Conservation (phyloP, 2,329 filamentous ascomycete species). For the Fonsecaea erecta region DNA sequence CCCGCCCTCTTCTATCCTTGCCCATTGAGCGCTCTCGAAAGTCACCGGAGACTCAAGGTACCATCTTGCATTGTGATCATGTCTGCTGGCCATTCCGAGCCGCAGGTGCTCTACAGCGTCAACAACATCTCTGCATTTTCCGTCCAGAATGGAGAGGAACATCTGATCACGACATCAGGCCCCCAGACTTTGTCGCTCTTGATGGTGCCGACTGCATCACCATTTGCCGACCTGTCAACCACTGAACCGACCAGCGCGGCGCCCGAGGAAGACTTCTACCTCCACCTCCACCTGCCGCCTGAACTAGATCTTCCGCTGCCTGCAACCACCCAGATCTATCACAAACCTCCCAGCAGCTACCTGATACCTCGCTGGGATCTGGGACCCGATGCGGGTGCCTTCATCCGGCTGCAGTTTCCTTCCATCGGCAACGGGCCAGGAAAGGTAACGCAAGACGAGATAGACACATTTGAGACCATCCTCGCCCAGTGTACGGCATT, state of each 20-base stretch:
- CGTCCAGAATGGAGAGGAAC: conserved; percentile 83
- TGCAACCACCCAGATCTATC: conserved; percentile 95
- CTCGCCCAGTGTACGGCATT: conserved; percentile 97
- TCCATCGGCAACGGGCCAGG: conserved; percentile 66
- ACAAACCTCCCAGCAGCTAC: conserved; percentile 90
- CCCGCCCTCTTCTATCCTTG: background rate
- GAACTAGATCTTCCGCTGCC: conserved; percentile 93
- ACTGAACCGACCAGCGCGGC: conserved; percentile 61
- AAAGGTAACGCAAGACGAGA: conserved; percentile 80
- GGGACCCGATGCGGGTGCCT: conserved; percentile 83
- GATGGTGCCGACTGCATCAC: conserved; percentile 91
- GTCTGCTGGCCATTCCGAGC: conserved; percentile 57
- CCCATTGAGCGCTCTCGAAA: background rate
- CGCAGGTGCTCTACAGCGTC: conserved; percentile 62
- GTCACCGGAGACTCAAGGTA: background rate
- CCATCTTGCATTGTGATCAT: conserved; percentile 34
- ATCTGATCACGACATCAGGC: conserved; percentile 79
- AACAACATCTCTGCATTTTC: conserved; percentile 90
- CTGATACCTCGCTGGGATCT: conserved; percentile 95
- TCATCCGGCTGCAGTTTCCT: conserved; percentile 92
- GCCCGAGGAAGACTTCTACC: conserved; percentile 89
- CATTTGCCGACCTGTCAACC: conserved; percentile 62
- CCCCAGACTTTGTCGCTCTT: conserved; percentile 89
- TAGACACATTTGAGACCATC: conserved; percentile 97
- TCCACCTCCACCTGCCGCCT: conserved; percentile 91